Conservation (phyloP, 306 rosid species). For the Dicorynia guianensis region DNA sequence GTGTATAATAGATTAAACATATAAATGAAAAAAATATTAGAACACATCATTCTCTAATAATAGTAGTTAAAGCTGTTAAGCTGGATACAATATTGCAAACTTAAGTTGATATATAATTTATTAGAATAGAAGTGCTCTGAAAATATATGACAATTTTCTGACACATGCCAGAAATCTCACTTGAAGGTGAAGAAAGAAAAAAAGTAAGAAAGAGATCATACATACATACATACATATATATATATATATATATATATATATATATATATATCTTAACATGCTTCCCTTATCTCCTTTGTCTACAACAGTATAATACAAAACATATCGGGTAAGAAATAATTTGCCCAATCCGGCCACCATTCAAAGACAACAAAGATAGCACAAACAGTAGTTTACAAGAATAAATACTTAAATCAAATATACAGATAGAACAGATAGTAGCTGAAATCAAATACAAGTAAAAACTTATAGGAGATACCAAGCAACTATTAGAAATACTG, state of each 20-base stretch:
- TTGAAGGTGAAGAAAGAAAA: no score
- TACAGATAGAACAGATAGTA: not conserved
- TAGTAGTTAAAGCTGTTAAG: slow-evolving; percentile 13
- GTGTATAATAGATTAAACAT: slow-evolving; percentile 28
- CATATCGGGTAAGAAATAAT: not conserved
- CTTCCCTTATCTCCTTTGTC: not conserved
- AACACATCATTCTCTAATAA: not conserved
- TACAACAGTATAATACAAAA: not conserved
- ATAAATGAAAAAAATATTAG: slow-evolving; percentile 19
- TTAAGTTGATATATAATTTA: not conserved
- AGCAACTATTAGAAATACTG: slow-evolving; percentile 17
- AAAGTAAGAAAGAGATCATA: no score
- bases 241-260: no score
- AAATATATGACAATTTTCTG: not conserved
- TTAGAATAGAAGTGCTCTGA: not conserved
- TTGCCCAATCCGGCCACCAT: not conserved
- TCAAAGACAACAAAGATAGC: slow-evolving; percentile 12
- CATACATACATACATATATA: no score
- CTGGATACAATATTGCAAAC: slow-evolving; percentile 3
- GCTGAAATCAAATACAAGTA: not conserved
- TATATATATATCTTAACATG: slow-evolving; percentile 3
- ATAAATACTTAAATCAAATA: not conserved
- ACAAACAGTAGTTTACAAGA: no score
- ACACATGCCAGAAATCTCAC: no score
- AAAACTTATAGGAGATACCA: slow-evolving; percentile 1